Conservation (phyloP, 352 stramenopile species). For the Phytophthora citrophthora region DNA sequence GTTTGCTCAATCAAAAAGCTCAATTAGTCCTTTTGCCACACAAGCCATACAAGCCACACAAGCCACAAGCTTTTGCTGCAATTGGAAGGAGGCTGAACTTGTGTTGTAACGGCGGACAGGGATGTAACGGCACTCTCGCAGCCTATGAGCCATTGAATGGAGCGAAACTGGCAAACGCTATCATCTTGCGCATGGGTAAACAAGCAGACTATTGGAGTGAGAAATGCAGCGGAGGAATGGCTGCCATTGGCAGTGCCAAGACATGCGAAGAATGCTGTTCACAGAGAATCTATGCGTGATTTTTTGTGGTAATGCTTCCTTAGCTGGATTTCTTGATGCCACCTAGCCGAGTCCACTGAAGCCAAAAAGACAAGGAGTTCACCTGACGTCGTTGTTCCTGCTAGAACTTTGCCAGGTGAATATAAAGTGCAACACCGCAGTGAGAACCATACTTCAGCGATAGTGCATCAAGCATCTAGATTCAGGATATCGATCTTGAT, state of each 20-base stretch:
- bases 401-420: no score
- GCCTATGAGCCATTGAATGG: neutral
- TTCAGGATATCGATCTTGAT: constrained; percentile 54
- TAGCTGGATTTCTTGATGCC: no score
- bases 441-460: neutral
- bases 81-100: neutral
- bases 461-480: constrained; percentile 15
- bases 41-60: constrained; percentile 1
- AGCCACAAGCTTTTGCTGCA: constrained; percentile 6
- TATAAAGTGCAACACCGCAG: no score
- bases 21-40: neutral
- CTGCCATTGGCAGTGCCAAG: no score
- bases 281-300: no score
- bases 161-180: neutral
- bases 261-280: no score
- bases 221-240: neutral
- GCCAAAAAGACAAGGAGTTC: no score
- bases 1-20: constrained; percentile 4
- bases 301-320: neutral
- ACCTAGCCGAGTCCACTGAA: no score
- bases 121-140: neutral
- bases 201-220: no score
- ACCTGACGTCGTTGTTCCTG: no score
- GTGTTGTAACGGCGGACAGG: neutral
- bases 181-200: no score